Percentiles rank a stretch among this genome's conserved stretches.
Conservation (phyloP, 805 yeast species). For the Blastobotrys parvus region DNA sequence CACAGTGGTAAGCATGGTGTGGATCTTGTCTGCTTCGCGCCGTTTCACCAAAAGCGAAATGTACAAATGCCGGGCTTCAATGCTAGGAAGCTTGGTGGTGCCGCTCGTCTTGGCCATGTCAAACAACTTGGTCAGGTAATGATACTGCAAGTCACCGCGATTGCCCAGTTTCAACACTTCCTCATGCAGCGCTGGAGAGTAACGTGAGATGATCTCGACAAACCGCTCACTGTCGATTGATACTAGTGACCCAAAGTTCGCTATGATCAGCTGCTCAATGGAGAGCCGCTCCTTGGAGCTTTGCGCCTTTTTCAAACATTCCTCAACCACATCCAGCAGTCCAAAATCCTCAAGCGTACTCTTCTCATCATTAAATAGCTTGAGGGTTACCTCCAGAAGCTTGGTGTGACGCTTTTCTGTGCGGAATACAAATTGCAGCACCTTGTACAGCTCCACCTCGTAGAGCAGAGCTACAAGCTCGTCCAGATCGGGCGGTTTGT, state of each 20-base stretch:
- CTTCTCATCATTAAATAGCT: constrained; percentile 2
- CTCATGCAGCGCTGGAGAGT: constrained; percentile 34
- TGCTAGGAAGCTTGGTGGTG: constrained; percentile 5
- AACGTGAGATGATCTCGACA: constrained; percentile 30
- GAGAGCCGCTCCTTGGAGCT: constrained; percentile 11
- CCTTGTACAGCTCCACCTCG: constrained; percentile 48
- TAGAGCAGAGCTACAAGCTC: constrained; percentile 43
- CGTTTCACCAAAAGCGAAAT: constrained; percentile 16
- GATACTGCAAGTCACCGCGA: constrained; percentile 20
- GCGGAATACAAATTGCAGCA: constrained; percentile 49
- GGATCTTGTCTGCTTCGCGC: constrained; percentile 14
- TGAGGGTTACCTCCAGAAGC: constrained; percentile 47
- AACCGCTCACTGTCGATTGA: constrained; percentile 30
- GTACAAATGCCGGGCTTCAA: constrained; percentile 15
- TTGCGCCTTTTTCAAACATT: constrained; percentile 11
- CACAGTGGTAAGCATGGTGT: constrained; percentile 22
- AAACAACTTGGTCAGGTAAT: constrained; percentile 18
- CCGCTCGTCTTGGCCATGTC: constrained; percentile 2
- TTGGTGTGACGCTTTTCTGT: constrained; percentile 45
- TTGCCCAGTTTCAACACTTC: constrained; percentile 29
- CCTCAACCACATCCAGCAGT: constrained; percentile 9
- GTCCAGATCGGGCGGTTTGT: constrained; percentile 49
- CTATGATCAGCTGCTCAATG: constrained; percentile 23
- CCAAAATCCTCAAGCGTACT: constrained; percentile 1
- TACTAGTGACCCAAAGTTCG: constrained; percentile 24